Evolutionary conservation across 2,329 filamentous ascomycete genomes (phyloP).

Genomic region (Daldinia sp.): DNA sequence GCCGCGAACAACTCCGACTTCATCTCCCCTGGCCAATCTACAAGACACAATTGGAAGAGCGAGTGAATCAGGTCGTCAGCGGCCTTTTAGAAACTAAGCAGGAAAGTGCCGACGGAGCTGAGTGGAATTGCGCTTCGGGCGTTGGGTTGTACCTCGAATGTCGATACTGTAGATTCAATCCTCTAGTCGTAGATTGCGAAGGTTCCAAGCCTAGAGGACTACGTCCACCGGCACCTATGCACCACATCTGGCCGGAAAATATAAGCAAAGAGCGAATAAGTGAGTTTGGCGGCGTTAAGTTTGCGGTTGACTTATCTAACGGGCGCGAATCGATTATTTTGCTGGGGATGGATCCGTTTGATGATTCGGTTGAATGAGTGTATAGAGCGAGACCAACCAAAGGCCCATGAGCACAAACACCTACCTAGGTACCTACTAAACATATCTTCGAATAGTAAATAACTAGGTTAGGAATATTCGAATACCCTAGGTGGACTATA

Average conservation of each 20-base stretch:
- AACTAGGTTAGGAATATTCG: neutral
- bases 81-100: neutral
- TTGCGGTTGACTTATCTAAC: constrained; percentile 38
- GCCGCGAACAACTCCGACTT: constrained; percentile 11
- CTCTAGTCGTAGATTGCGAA: constrained; percentile 10
- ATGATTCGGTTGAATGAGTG: neutral
- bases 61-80: neutral
- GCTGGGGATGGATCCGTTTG: constrained; percentile 25
- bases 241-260: constrained; percentile 17
- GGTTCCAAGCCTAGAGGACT: constrained; percentile 24
- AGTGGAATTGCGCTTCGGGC: constrained; percentile 5
- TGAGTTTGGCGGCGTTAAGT: constrained; percentile 36
- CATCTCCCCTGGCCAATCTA: constrained; percentile 31
- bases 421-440: neutral
- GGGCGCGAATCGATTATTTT: constrained; percentile 32
- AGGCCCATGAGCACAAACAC: neutral
- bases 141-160: constrained; percentile 28
- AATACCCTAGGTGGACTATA: neutral
- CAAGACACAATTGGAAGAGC: constrained; percentile 16
- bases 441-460: neutral
- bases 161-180: constrained; percentile 40
- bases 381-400: neutral
- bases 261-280: constrained; percentile 24
- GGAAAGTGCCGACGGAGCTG: neutral
- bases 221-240: constrained; percentile 41